Percentiles rank a stretch among this genome's conserved stretches.
These are phyloP conservation scores for Pachysandra terminalis DNA, from an alignment of 164 flowering plant species.

Conservation along the genomic window DNA sequence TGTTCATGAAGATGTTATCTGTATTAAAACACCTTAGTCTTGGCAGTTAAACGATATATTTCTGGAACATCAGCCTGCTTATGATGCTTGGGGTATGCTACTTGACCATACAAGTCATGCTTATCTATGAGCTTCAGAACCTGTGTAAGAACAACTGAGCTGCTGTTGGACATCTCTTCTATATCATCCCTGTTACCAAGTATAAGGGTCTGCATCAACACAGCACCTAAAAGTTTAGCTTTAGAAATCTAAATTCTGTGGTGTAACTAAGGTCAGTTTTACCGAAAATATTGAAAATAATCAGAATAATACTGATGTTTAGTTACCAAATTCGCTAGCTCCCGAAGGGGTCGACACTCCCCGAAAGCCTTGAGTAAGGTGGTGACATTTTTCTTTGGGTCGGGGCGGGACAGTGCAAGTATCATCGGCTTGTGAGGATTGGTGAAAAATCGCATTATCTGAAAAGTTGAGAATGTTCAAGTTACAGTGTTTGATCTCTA, in stretches of 20 bases:
- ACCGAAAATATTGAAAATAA: too few species aligned
- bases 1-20: background rate
- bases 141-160: slow-evolving; percentile 52
- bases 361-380: slow-evolving; percentile 81
- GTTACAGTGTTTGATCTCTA: background rate
- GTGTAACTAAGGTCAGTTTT: too few species aligned
- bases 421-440: slow-evolving; percentile 91
- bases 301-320: background rate
- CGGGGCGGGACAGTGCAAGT: slow-evolving; percentile 82
- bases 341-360: slow-evolving; percentile 63
- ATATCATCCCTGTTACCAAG: slow-evolving; percentile 87
- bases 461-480: too few species aligned
- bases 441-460: slow-evolving; percentile 81
- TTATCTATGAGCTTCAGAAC: slow-evolving; percentile 77
- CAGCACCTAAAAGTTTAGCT: too few species aligned
- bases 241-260: too few species aligned
- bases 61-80: slow-evolving; percentile 85
- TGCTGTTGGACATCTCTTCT: slow-evolving; percentile 68
- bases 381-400: slow-evolving; percentile 82
- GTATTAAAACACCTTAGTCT: slow-evolving; percentile 52
- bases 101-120: slow-evolving; percentile 81
- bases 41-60: slow-evolving; percentile 77
- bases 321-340: slow-evolving; percentile 86
- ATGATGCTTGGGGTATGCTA: slow-evolving; percentile 87
- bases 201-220: slow-evolving; percentile 56